Base-by-base conservation (phyloP, 306 rosid genomes). In the Cicer judaicum region DNA sequence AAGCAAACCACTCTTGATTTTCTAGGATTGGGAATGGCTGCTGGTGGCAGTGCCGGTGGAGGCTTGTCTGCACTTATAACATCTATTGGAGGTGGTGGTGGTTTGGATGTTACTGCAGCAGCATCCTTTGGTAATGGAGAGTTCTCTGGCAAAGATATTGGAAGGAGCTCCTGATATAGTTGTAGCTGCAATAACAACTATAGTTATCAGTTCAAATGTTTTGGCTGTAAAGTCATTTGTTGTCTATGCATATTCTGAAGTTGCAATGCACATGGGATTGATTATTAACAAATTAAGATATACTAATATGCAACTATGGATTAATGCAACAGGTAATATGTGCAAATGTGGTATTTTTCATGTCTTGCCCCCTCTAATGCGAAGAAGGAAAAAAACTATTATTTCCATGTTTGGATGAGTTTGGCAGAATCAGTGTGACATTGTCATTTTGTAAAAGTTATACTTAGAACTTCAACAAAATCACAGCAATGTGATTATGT, bases 1-100 rank as follows among this genome's bases (percentile, higher is more conserved):
- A 93, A 89, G 79, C 97, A 93, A 43, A 87, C 98, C 7, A 93
- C 98, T 6, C 97, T 93, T 1, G 98, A 93, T 73, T 92, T 93
- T 79, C 91, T 93, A 0, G 97, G 98, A 65, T 74, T 93, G 79
- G 98, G 98, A 52, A 91, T 93, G 97, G 97, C 93, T 6, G 89
- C 93, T 2, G 92, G 93, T 15, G 93, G 89, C 34, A 85, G 75
- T 75, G 79, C 89, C 1, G 85, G 68, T 19, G 83, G 83, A 10
- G 89, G 92, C 74, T 56, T 93, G 16, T 87, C 98, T 0, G 97
- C 98, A 5, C 84, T 93, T 18, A 88, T 93, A 49, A 89, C 98
- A 10, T 87, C 96, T 1, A 87, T 90, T 3, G 88, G 97, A 0
- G 74, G 97, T 2, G 86, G 93, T 0, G 68, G 96, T 2, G 86